Base-by-base conservation (phyloP, 1,284 basidiomycete genomes). In the Trichosporon coremiiforme region DNA sequence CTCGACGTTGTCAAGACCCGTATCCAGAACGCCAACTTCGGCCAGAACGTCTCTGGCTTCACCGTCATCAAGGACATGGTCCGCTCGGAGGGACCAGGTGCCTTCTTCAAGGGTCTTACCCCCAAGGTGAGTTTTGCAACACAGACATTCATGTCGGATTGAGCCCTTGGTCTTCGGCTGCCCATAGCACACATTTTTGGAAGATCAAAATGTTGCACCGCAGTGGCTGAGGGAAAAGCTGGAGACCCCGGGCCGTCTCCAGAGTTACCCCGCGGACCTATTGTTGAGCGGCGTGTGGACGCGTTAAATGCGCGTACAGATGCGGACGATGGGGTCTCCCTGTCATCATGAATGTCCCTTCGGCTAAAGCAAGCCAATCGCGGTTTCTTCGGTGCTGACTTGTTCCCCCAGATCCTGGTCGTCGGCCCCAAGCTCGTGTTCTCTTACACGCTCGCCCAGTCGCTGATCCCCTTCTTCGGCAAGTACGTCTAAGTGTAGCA, bases 391-490 rank as follows among this genome's bases (percentile, higher is more conserved):
- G 36, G 22, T 33, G 47, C 38, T 69, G 63, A 71, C 64, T 70
- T 31, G 22, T 22, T 25, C 36, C 35, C 55, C 66, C 79, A 93
- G 92, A 93, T 98, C 76, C 87, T 98, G 47, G 95, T 98, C 71
- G 95, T 98, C 36, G 96, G 95, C 67, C 96, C 96, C 70, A 98
- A 99, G 86, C 89, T 99, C 53, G 93, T 99, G 75, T 98, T 98
- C 87, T 95, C 92, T 76, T 98, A 97, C 86, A 99, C 96, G 31
- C 88, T 98, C 9, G 96, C 96, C 5, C 96, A 99, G 85, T 92
- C 91, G 25, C 87, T 99, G 81, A 98, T 99, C 85, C 96, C 96
- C 60, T 87, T 91, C 81, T 98, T 97, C 83, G 90, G 91, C 68
- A 90, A 95, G 83, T 95, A 93, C 82, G 91, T 82, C 68, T 73